These are phyloP conservation scores for Neofusicoccum sp. DNA, from an alignment of 2,329 filamentous ascomycete species.

Conservation along the genomic window DNA sequence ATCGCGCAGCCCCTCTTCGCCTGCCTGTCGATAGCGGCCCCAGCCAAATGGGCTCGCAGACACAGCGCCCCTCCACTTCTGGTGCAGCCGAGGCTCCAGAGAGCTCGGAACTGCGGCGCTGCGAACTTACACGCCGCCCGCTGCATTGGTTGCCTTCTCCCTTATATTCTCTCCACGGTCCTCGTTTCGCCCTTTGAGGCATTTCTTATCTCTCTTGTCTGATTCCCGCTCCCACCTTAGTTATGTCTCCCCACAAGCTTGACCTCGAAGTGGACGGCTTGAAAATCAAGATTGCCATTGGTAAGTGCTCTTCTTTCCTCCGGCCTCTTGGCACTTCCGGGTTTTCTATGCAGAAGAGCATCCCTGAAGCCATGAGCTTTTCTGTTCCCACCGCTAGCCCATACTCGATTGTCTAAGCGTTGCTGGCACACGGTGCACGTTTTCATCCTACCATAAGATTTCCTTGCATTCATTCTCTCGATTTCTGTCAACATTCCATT, in stretches of 20 bases:
- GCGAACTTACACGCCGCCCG: no score
- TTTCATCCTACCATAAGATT: no score
- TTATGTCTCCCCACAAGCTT: background rate
- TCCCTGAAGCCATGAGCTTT: no score
- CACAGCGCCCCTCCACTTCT: background rate
- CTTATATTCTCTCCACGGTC: background rate
- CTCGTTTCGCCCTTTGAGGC: no score
- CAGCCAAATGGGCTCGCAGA: background rate
- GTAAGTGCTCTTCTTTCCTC: background rate
- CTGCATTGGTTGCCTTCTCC: background rate
- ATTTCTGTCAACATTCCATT: no score
- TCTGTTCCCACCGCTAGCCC: no score
- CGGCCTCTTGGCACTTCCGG: no score
- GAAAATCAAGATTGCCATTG: slow-evolving; percentile 7
- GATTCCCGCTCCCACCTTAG: background rate
- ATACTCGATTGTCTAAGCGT: no score
- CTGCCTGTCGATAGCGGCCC: background rate
- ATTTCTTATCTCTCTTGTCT: background rate
- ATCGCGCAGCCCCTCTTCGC: background rate
- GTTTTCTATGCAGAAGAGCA: no score
- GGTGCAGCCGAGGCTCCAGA: background rate
- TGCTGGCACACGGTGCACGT: no score
- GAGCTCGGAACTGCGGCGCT: background rate
- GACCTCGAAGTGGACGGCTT: background rate
- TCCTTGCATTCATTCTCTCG: no score